A percentile compares a stretch with the other conserved stretches of the same genome.
phyloP scores from a whole-genome alignment of 2,329 filamentous ascomycete species.

The Mycosphaerella arachidis region DNA sequence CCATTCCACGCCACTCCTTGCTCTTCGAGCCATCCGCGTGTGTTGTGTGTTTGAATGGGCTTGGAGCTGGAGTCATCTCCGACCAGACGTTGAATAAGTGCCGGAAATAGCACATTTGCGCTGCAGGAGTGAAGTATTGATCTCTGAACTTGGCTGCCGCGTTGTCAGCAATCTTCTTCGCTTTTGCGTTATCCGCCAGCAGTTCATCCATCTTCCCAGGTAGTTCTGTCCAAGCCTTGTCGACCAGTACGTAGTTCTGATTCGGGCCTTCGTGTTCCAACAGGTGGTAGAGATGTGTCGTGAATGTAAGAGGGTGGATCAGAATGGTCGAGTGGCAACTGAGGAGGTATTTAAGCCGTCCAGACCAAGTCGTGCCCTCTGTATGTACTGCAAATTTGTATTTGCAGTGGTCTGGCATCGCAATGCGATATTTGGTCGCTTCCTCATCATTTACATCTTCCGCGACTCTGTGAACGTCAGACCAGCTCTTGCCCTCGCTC shows the following conservation, averaged over 20 bases:
- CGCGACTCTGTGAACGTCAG: conserved; percentile 37
- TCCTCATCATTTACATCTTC: conserved; percentile 24
- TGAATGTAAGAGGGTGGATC: conserved; percentile 28
- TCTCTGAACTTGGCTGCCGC: conserved; percentile 22
- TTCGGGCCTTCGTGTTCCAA: conserved; percentile 24
- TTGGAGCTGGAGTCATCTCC: conserved; percentile 26
- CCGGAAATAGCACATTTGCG: conserved; percentile 33
- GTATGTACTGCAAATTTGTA: conserved; percentile 33
- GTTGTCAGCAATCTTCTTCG: conserved; percentile 25
- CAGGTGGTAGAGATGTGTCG: conserved; percentile 32
- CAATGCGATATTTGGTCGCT: conserved; percentile 23
- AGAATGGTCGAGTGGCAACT: conserved; percentile 32
- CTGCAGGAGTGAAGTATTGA: conserved; percentile 25
- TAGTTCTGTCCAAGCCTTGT: conserved; percentile 31
- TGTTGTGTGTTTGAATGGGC: conserved; percentile 17
- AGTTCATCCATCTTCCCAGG: conserved; percentile 24
- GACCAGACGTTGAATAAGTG: conserved; percentile 30
- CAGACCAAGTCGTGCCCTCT: conserved; percentile 34
- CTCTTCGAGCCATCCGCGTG: conserved; percentile 17
- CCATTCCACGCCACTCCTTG: conserved; percentile 26
- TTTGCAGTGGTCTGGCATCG: conserved; percentile 32
- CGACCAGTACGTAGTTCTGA: conserved; percentile 31
- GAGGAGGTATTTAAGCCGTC: conserved; percentile 33
- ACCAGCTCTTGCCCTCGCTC: conserved; percentile 39
- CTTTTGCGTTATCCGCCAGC: conserved; percentile 21